A percentile compares a stretch with the other conserved stretches of the same genome.
Conservation (phyloP, 108 stramenopile species). For the Bacterosira constricta region DNA sequence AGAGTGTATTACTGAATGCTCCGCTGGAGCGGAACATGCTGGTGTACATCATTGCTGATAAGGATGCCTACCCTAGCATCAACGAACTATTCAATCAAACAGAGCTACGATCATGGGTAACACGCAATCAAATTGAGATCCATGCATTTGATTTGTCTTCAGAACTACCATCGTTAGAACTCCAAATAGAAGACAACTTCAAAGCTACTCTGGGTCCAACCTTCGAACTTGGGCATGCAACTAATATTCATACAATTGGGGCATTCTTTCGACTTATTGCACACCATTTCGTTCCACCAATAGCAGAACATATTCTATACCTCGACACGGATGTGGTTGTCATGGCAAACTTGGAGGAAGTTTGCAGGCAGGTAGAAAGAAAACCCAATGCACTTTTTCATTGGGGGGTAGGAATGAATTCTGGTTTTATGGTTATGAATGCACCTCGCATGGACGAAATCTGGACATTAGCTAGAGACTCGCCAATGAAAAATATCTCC, state of each 20-base stretch:
- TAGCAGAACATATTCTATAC: conserved; percentile 8
- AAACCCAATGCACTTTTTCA: background rate
- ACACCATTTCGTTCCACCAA: background rate
- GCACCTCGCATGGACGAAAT: background rate
- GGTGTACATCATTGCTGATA: conserved; percentile 27
- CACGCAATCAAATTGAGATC: conserved; percentile 4
- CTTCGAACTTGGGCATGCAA: no score
- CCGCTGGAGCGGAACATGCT: conserved; percentile 3
- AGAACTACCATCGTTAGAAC: background rate
- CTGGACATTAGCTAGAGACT: background rate
- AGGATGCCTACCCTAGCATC: conserved; percentile 12
- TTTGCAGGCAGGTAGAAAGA: background rate
- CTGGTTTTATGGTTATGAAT: conserved; percentile 23
- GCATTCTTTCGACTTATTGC: conserved; percentile 28
- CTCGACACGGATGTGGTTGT: conserved; percentile 30
- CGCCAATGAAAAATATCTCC: background rate
- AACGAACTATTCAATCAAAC: background rate
- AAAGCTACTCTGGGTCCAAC: no score
- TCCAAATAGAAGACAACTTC: background rate
- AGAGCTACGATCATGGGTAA: background rate
- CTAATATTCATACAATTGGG: conserved; percentile 10
- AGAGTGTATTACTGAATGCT: conserved; percentile 30
- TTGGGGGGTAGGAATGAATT: conserved; percentile 14
- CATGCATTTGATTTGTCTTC: conserved; percentile 18
- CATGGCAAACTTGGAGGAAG: conserved; percentile 16